Evolutionary conservation across 768 basidiomycete species (phyloP), one percentile per base, ranked within the genome.

Genomic region (Tubosaeta brunneosetosa): DNA sequence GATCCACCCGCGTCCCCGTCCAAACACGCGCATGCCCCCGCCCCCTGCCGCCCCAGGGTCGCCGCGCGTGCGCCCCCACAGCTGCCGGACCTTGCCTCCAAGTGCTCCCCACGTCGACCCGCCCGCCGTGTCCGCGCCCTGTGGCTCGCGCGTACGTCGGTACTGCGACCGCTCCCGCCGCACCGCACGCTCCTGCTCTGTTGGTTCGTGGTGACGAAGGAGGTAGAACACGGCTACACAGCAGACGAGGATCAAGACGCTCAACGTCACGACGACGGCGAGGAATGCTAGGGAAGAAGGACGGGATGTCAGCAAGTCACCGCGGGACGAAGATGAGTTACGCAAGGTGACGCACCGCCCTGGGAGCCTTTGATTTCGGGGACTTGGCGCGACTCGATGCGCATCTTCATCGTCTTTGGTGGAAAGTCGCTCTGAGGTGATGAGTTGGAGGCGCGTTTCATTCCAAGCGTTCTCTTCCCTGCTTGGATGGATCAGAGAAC

Each of bases 221-320:
- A 88, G 77, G 58, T 78, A 75, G 64, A 78, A 76, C 36, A 84
- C 77, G 33, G 76, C 83, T 14, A 71, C 66, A 62, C 76, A 81
- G 45, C 78, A 76, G 29, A 72, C 61, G 52, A 84, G 56, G 64
- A 86, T 78, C 49, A 88, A 69, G 51, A 78, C 56, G 51, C 73
- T 70, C 38, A 88, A 74, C 42, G 71, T 65, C 34, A 85, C 77
- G 37, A 88, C 73, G 36, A 88, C 68, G 4, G 69, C 81, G 57
- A 87, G 77, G 70, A 88, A 88, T 11, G 76, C 85, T 78, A 55
- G 49, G n/a, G n/a, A 27, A 50, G 55, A 25, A 38, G 27, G 34
- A 40, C 17, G n/a, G 22, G 19, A 33, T n/a, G 32, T 44, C 19
- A 33, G 19, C 4, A 4, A 6, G 14, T 44, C 26, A 46, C 6